Base-by-base conservation (phyloP, 257 asterid genomes). In the Primulina huaijiensis region DNA sequence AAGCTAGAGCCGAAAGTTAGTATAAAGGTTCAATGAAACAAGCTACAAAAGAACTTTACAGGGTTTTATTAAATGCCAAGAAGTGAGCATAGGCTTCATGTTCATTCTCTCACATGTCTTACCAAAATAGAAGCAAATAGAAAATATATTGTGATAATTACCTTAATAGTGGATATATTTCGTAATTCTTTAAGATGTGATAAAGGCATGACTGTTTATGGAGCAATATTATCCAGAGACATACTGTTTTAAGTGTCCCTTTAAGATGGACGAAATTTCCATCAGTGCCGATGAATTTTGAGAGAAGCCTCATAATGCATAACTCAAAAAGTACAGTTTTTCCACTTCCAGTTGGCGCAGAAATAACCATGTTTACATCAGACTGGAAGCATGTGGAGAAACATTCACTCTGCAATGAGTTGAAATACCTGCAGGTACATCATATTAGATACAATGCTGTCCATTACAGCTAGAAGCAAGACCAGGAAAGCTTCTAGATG, bases 311-410 rank as follows among this genome's bases (percentile, higher is more conserved):
- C 88, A 93, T 80, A 78, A 93, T 90, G 88, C 99, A 93, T 70
- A 93, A 80, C 85, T 93, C 99, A 73, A 93, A 90, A 12, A 93
- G 92, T 74, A 86, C 96, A 10, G 99, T 89, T 83, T 90, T 93
- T 52, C 97, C 97, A 81, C 99, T 93, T 81, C 99, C 99, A 69
- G 99, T 90, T 64, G 99, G 97, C 12, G 97, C 97, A 57, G 97
- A 90, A 75, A 93, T 88, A 72, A 90, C 96, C 99, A 93, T 90
- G 86, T 93, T 93, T 79, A 80, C 76, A 71, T 89, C 97, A 30
- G 96, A 87, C 71, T 74, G 84, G 83, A 76, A 93, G 82, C 99
- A 93, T 69, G 92, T 79, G 60, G 91, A 74, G 78, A 89, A 93
- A 80, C 97, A 93, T 78, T 90, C 99, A 67, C 97, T 94, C 92